A percentile compares a stretch with the other conserved stretches of the same genome.
These are phyloP conservation scores for Viola pubescens DNA, from an alignment of 441 rosid species.

Conservation along the genomic window DNA sequence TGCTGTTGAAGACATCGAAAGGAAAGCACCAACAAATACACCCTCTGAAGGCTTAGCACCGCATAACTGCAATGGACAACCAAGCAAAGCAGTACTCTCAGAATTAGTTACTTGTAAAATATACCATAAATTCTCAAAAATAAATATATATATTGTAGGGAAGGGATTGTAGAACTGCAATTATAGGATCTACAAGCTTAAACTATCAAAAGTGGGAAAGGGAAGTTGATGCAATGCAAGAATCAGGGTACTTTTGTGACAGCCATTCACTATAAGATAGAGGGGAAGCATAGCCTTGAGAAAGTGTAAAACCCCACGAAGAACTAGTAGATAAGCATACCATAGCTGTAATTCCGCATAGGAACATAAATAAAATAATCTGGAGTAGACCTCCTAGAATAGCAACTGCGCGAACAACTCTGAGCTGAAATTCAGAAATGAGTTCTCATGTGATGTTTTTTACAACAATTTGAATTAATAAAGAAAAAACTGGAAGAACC, in stretches of 20 bases:
- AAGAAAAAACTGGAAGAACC: conserved; percentile 10
- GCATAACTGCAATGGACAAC: conserved; percentile 56
- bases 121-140: background rate
- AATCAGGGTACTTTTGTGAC: conserved; percentile 1
- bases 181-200: background rate
- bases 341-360: conserved; percentile 75
- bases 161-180: background rate
- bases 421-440: conserved; percentile 50
- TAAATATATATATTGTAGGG: background rate
- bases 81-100: conserved; percentile 16
- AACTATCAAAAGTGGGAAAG: background rate
- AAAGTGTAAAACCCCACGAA: background rate
- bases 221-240: background rate
- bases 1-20: conserved; percentile 94
- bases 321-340: conserved; percentile 30
- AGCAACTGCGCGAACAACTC: conserved; percentile 91
- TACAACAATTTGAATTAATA: conserved; percentile 6
- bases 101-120: conserved; percentile 4
- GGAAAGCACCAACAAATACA: conserved; percentile 74
- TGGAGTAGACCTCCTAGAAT: conserved; percentile 87
- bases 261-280: background rate
- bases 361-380: conserved; percentile 82
- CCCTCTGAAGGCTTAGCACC: conserved; percentile 90
- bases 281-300: no score
- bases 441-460: background rate